Evolutionary conservation across 2,329 filamentous ascomycete species (phyloP), one percentile per base, ranked within the genome.

Genomic region (Geosmithia flava): DNA sequence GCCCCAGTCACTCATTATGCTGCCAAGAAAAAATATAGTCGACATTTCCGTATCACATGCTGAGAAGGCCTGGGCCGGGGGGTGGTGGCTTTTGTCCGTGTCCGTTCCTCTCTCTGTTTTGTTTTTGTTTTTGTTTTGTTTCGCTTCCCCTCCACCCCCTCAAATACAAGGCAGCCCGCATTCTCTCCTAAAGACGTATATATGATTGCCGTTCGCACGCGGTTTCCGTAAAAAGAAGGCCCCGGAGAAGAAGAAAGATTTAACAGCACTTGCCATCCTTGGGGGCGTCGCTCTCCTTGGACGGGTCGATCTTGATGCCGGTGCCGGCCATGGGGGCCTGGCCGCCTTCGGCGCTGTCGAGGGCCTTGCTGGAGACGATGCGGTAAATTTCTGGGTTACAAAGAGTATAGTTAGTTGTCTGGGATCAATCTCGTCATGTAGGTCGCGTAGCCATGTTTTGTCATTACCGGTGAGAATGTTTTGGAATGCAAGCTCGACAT

Each of bases 401-500:
- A 8, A 27, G 23, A 48, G 56, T 45, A 55, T 52, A 40, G 47
- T 47, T 17, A 42, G 40, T 45, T 55, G 42, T 44, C 33, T 23
- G 27, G 19, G 15, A 40, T 11, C 15, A 40, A n/a, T 13, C 7
- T 16, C 6, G 20, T 44, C 19, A 3, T 20, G 17, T 6, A 16
- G 33, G 6, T 3, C 11, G 33, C 11, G 37, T 30, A 7, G 29
- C 8, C 23, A 41, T 29, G 37, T 23, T 33, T 27, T 20, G 13
- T 11, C 48, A 17, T 47, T 16, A 96, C 91, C 91, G 64, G 93
- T 98, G 65, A 98, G 76, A 65, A 98, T 98, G 71, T 97, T 97
- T 74, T 98, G 91, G 80, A 98, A 97, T 52, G 93, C 93, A 62
- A 97, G 82, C 73, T 98, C 93, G 56, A 98, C 93, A 65, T 98